Percentiles rank a stretch among this genome's conserved stretches.
Conservation (phyloP, 805 yeast genomes). For the Limtongia smithiae region DNA sequence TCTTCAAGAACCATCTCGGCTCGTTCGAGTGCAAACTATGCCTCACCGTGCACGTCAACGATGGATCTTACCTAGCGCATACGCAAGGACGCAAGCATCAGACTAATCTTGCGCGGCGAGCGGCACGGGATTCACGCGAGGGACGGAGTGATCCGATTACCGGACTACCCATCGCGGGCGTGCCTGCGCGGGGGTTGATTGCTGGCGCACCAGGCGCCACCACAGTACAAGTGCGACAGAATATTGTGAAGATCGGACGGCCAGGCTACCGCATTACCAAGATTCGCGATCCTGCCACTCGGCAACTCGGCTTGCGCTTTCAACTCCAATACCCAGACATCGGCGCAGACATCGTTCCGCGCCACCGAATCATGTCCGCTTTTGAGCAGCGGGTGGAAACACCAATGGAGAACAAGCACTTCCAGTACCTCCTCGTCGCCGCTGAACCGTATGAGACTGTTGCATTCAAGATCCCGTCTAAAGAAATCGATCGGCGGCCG, state of each 20-base stretch:
- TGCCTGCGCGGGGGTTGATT: conserved; percentile 15
- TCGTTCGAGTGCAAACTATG: conserved; percentile 80
- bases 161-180: conserved; percentile 7
- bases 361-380: conserved; percentile 71
- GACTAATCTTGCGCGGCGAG: conserved; percentile 61
- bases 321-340: conserved; percentile 56
- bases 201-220: conserved; percentile 33
- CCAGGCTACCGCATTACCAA: conserved; percentile 71
- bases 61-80: conserved; percentile 78
- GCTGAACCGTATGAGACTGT: conserved; percentile 88
- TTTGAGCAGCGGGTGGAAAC: conserved; percentile 62
- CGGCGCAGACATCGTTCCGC: conserved; percentile 49
- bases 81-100: conserved; percentile 82
- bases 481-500: conserved; percentile 44
- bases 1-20: conserved; percentile 79
- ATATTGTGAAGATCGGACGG: conserved; percentile 60
- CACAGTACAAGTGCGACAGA: conserved; percentile 44
- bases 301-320: conserved; percentile 62
- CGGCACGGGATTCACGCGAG: conserved; percentile 35
- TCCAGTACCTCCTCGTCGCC: conserved; percentile 72
- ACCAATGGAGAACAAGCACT: conserved; percentile 43
- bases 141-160: conserved; percentile 23
- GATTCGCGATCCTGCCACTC: conserved; percentile 58
- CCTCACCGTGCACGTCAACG: conserved; percentile 73
- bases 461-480: conserved; percentile 68